Conservation (phyloP, 176 grass and related monocot species). For the Aegilops longissima region DNA sequence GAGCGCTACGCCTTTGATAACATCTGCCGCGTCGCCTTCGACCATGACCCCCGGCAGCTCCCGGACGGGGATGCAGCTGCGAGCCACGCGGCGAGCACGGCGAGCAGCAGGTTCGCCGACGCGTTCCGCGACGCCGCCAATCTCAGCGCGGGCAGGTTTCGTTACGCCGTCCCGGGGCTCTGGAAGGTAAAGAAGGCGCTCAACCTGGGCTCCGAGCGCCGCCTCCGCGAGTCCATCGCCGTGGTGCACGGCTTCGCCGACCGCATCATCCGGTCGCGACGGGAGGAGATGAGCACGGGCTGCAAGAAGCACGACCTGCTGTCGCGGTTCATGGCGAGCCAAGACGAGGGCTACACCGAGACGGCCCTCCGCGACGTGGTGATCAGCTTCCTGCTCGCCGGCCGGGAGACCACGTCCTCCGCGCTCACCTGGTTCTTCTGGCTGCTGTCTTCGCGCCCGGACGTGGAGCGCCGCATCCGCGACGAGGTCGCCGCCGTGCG, state of each 20-base stretch:
- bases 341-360: slow-evolving; percentile 37
- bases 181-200: slow-evolving; percentile 39
- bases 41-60: not conserved
- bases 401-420: slow-evolving; percentile 56
- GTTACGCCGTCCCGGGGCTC: not conserved
- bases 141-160: not conserved
- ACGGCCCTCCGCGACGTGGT: slow-evolving; percentile 73
- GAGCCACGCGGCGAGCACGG: no score
- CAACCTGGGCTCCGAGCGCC: slow-evolving; percentile 52
- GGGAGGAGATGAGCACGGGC: slow-evolving; percentile 30
- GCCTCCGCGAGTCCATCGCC: slow-evolving; percentile 44
- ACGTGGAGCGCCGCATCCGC: slow-evolving; percentile 43
- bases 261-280: slow-evolving; percentile 37
- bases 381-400: slow-evolving; percentile 67
- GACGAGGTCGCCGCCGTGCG: slow-evolving; percentile 46
- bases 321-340: slow-evolving; percentile 50
- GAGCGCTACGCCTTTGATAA: not conserved
- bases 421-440: slow-evolving; percentile 80
- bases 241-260: slow-evolving; percentile 61
- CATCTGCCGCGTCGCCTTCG: slow-evolving; percentile 9
- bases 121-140: not conserved
- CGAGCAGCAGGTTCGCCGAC: not conserved
- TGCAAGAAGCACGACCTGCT: slow-evolving; percentile 54
- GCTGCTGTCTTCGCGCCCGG: slow-evolving; percentile 55
- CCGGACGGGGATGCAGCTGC: not conserved